These are phyloP conservation scores for Petrea volubilis DNA, from an alignment of 257 asterid species.

Conservation along the genomic window DNA sequence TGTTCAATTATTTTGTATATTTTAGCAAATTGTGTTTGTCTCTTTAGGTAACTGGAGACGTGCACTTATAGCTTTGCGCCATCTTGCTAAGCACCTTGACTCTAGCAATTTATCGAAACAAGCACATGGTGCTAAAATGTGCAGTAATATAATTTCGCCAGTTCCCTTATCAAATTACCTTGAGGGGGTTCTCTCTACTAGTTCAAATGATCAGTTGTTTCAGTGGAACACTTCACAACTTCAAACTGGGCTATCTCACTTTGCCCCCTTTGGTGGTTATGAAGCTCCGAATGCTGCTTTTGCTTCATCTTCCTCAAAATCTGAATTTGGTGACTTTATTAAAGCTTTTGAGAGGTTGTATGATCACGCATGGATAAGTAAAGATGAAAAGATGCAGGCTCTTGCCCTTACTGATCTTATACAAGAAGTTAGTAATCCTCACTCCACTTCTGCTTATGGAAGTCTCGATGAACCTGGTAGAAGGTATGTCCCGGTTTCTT, in stretches of 20 bases:
- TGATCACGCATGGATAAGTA: conserved; percentile 40
- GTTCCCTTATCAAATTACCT: conserved; percentile 76
- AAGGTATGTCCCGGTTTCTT: conserved; percentile 48
- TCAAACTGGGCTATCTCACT: conserved; percentile 44
- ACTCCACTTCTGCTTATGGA: conserved; percentile 70
- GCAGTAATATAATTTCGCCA: conserved; percentile 44
- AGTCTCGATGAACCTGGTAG: conserved; percentile 97
- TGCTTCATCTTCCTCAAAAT: conserved; percentile 44
- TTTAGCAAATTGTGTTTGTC: conserved; percentile 20
- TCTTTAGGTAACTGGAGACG: conserved; percentile 86
- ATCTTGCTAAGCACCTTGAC: conserved; percentile 57
- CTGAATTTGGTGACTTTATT: conserved; percentile 58
- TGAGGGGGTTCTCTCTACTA: conserved; percentile 58
- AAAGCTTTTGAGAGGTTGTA: conserved; percentile 63
- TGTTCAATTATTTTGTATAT: background rate
- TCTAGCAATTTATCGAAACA: conserved; percentile 36
- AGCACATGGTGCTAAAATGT: conserved; percentile 34
- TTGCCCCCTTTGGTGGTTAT: conserved; percentile 40
- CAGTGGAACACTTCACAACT: conserved; percentile 70
- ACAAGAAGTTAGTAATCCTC: conserved; percentile 65
- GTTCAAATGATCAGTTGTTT: conserved; percentile 54
- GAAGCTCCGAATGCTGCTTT: conserved; percentile 39
- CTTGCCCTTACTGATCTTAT: conserved; percentile 71
- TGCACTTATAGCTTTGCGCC: conserved; percentile 74
- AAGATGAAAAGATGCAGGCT: conserved; percentile 73